A percentile compares a stretch with the other conserved stretches of the same genome.
These are phyloP conservation scores for Volutella citrinella DNA, from an alignment of 2,329 filamentous ascomycete genomes.

Conservation along the genomic window DNA sequence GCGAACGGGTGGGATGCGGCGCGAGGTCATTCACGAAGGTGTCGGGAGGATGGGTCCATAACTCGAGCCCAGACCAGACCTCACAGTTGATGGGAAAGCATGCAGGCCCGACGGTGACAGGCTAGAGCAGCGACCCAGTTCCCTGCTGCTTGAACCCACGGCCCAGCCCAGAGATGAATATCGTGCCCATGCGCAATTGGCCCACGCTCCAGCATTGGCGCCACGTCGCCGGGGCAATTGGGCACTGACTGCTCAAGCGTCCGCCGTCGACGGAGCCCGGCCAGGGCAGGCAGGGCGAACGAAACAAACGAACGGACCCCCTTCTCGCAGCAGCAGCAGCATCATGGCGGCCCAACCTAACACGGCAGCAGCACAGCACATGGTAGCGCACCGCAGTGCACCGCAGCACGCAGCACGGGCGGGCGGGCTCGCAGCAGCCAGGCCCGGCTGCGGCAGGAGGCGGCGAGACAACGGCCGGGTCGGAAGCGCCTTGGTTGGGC, in stretches of 20 bases:
- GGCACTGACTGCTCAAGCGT: too few species aligned
- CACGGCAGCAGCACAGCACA: too few species aligned
- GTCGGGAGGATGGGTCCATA: conserved; percentile 20
- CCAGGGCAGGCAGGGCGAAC: conserved; percentile 3
- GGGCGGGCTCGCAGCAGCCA: too few species aligned
- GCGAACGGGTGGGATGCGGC: conserved; percentile 30
- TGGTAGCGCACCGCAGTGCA: too few species aligned
- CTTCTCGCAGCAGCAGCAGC: too few species aligned
- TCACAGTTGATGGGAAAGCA: conserved; percentile 16
- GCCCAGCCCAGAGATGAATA: conserved; percentile 17
- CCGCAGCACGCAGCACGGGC: too few species aligned
- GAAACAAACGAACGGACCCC: conserved; percentile 2
- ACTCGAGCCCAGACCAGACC: conserved; percentile 7
- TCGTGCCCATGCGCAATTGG: conserved; percentile 30
- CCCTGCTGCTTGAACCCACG: conserved; percentile 22
- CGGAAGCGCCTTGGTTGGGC: too few species aligned
- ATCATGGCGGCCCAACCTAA: too few species aligned
- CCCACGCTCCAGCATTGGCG: conserved; percentile 24
- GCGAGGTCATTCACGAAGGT: conserved; percentile 28
- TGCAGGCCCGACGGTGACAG: conserved; percentile 23
- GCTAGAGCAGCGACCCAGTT: conserved; percentile 19
- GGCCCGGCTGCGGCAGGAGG: too few species aligned
- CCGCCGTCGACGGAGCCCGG: conserved; percentile 5
- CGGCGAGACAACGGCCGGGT: too few species aligned
- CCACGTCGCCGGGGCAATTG: conserved; percentile 30